Evolutionary conservation across 441 rosid genomes (phyloP), one percentile per base, ranked within the genome.

Genomic region (Biscutella laevigata): DNA sequence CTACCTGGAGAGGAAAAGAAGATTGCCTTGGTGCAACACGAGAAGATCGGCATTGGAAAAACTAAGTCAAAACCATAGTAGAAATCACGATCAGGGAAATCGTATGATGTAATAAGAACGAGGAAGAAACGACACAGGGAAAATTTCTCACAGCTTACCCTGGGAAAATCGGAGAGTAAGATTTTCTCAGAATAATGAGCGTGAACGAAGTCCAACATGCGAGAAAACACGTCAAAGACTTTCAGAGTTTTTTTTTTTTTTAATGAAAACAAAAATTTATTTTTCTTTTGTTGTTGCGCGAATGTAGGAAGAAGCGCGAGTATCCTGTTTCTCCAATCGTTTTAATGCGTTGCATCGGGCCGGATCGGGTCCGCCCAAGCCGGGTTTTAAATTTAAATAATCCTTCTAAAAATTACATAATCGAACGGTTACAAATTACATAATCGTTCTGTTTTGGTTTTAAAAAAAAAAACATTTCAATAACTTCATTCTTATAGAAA

Each of bases 1-100:
- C 69, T 65, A 65, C 69, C 69, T 65, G 69, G 64, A 57, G 69
- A 65, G 21, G 62, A 64, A 29, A 59, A 57, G 41, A 33, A 52
- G 26, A 1, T 13, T 13, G 42, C 28, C 0, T 43, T 65, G 59
- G 47, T 57, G 64, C 69, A 65, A 57, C 69, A 65, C 21, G 69
- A 65, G 70, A 65, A 65, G 70, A 65, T 5, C 64, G 64, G 70
- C 70, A 65, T 65, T 43, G 60, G 1, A 0, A 2, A 1, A 14
- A 43, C 64, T 65, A 58, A 36, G 59, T 28, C 29, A 43, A 56
- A 20, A 20, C 14, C n/a, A 49, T 4, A 51, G 26, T 36, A 43
- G 4, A 12, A 34, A 7, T 15, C 49, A 51, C 54, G 5, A 24
- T 54, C 49, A 48, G 51, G 49, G 28, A 8, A 20, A 50, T 50